Percentiles rank a stretch among this genome's conserved stretches.
These are phyloP conservation scores for Blastobotrys capitulatus DNA, from an alignment of 1,139 yeast species.

Conservation along the genomic window DNA sequence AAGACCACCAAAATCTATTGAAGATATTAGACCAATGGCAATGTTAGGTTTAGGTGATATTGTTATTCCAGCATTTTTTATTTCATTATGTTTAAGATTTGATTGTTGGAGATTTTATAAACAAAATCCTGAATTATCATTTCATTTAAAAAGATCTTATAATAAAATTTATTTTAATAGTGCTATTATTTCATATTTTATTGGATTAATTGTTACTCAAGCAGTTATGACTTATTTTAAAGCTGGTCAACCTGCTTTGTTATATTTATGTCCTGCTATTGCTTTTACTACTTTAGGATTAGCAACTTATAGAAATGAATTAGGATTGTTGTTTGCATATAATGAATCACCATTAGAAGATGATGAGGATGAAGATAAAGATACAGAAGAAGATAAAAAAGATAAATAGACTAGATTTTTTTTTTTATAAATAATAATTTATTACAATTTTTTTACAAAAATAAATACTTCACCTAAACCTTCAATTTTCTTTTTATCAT, in stretches of 20 bases:
- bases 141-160: conserved; percentile 40
- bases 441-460: conserved; percentile 5
- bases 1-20: conserved; percentile 16
- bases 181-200: conserved; percentile 41
- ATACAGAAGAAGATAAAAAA: conserved; percentile 3
- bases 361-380: conserved; percentile 16
- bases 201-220: conserved; percentile 44
- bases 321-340: conserved; percentile 38
- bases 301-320: conserved; percentile 40
- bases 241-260: conserved; percentile 61
- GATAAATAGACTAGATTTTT: neutral
- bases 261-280: conserved; percentile 55
- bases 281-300: conserved; percentile 33
- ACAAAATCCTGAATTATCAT: conserved; percentile 22
- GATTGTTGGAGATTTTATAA: conserved; percentile 43
- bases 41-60: conserved; percentile 58
- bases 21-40: conserved; percentile 28
- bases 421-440: neutral
- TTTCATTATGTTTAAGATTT: conserved; percentile 46
- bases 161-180: conserved; percentile 43
- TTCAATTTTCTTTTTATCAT: conserved; percentile 36
- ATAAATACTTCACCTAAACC: conserved; percentile 26
- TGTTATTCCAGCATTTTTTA: conserved; percentile 50
- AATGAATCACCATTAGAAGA: conserved; percentile 28
- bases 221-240: conserved; percentile 37